Conservation (phyloP, 1,284 basidiomycete genomes). For the Trichosporon inkin region DNA sequence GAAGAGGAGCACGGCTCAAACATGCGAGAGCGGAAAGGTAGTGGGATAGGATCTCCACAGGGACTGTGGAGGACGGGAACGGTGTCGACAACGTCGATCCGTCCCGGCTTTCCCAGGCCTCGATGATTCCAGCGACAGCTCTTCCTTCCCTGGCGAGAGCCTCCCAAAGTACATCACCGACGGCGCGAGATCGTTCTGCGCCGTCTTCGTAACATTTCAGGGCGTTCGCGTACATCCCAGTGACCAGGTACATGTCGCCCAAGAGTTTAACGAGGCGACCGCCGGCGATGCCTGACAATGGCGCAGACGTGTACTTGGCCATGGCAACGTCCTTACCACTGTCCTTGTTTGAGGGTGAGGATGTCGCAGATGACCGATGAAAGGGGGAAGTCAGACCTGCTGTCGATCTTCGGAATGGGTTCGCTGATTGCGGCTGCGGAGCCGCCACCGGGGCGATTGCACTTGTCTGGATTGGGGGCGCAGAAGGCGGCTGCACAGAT, state of each 20-base stretch:
- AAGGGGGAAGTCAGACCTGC: constrained; percentile 34
- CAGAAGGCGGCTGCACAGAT: constrained; percentile 37
- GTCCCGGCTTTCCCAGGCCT: constrained; percentile 72
- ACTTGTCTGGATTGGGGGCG: constrained; percentile 41
- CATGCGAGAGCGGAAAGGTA: constrained; percentile 40
- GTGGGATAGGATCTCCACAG: constrained; percentile 42
- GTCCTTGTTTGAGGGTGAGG: constrained; percentile 10
- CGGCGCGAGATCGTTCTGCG: constrained; percentile 63
- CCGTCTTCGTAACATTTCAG: constrained; percentile 80
- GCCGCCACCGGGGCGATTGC: constrained; percentile 34
- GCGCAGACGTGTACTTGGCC: constrained; percentile 36
- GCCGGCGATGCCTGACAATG: constrained; percentile 38
- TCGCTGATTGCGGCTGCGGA: constrained; percentile 22
- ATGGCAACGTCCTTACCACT: constrained; percentile 1
- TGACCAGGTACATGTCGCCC: constrained; percentile 80
- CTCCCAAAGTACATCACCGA: constrained; percentile 78
- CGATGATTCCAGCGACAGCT: constrained; percentile 69
- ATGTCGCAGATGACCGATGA: constrained; percentile 30
- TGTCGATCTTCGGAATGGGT: constrained; percentile 41
- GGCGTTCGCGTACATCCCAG: constrained; percentile 75
- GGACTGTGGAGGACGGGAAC: constrained; percentile 40
- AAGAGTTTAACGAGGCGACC: constrained; percentile 72
- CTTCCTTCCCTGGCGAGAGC: constrained; percentile 78
- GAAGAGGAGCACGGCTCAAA: constrained; percentile 36
- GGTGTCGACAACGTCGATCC: constrained; percentile 53